Evolutionary conservation across 495 filamentous ascomycete genomes (phyloP).

Genomic region (Oidiodendron maius): DNA sequence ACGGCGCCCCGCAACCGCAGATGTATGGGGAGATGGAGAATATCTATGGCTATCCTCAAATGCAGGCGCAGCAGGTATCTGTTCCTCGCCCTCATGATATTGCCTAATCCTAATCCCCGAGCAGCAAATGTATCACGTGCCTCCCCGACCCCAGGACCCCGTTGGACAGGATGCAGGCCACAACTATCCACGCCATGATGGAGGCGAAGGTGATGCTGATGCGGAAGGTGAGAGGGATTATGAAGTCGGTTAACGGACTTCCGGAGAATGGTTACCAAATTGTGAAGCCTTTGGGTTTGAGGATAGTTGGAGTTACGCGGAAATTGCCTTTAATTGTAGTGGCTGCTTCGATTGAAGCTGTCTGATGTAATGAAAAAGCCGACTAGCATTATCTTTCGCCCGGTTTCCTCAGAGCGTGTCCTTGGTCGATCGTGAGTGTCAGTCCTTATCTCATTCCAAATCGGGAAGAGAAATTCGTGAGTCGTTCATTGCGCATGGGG

Average conservation of each 20-base stretch:
- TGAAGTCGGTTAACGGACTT: slow-evolving; percentile 34
- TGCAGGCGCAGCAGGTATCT: slow-evolving; percentile 81
- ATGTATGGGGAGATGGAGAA: slow-evolving; percentile 77
- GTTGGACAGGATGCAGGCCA: slow-evolving; percentile 34
- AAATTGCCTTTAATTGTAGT: slow-evolving; percentile 1
- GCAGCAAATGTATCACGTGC: slow-evolving; percentile 52
- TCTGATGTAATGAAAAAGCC: slow-evolving; percentile 3
- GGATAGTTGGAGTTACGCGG: slow-evolving; percentile 1
- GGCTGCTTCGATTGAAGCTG: slow-evolving; percentile 1
- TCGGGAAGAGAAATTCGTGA: slow-evolving; percentile 62
- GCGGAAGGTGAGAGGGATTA: slow-evolving; percentile 55
- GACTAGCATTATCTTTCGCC: slow-evolving; percentile 6
- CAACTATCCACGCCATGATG: slow-evolving; percentile 34
- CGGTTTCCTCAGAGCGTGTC: too few species aligned
- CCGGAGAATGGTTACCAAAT: background rate
- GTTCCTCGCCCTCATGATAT: slow-evolving; percentile 7
- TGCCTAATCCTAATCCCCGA: slow-evolving; percentile 6
- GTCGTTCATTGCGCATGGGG: slow-evolving; percentile 51
- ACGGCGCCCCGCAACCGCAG: slow-evolving; percentile 66
- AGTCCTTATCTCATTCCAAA: slow-evolving; percentile 57
- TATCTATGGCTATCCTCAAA: slow-evolving; percentile 79
- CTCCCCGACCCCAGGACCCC: slow-evolving; percentile 35
- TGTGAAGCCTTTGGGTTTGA: background rate
- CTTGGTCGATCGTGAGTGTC: too few species aligned
- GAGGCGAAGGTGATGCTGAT: slow-evolving; percentile 49